phyloP scores from a whole-genome alignment of 768 basidiomycete genomes.

The Leccinum subtestaceum region DNA sequence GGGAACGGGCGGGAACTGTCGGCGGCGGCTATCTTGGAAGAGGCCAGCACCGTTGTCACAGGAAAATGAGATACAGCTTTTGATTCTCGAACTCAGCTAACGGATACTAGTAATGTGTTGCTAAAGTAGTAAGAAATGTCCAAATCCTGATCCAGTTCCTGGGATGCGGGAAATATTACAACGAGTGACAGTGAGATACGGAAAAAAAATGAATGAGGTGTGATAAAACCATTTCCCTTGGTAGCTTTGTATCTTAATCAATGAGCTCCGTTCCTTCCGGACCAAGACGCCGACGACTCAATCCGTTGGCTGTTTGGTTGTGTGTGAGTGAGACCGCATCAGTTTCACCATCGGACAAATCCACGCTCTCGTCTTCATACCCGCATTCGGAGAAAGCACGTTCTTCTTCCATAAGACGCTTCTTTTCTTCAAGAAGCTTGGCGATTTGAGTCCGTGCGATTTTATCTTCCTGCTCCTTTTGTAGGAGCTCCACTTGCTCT shows the following conservation, averaged over 20 bases:
- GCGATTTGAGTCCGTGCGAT: slow-evolving; percentile 11
- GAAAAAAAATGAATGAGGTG: background rate
- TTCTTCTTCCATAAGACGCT: slow-evolving; percentile 7
- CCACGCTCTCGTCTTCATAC: slow-evolving; percentile 22
- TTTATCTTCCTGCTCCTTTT: slow-evolving; percentile 9
- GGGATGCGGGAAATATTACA: slow-evolving; percentile 13
- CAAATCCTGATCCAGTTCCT: slow-evolving; percentile 20
- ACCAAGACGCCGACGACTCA: slow-evolving; percentile 14
- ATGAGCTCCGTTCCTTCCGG: slow-evolving; percentile 26
- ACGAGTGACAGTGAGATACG: background rate
- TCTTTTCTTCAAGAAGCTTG: slow-evolving; percentile 14
- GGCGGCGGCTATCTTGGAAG: background rate
- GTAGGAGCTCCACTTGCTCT: slow-evolving; percentile 22
- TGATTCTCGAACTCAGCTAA: background rate
- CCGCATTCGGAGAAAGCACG: slow-evolving; percentile 3
- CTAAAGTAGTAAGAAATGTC: background rate
- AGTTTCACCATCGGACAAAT: slow-evolving; percentile 5
- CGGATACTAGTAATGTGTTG: background rate
- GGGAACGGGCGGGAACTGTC: background rate
- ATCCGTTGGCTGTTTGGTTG: background rate
- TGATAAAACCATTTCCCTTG: background rate
- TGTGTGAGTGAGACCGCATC: background rate
- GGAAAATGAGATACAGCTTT: background rate
- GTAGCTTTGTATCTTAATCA: background rate
- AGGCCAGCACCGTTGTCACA: background rate